Conservation (phyloP, 23 red algal genomes). For the Gracilariopsis chorda region DNA sequence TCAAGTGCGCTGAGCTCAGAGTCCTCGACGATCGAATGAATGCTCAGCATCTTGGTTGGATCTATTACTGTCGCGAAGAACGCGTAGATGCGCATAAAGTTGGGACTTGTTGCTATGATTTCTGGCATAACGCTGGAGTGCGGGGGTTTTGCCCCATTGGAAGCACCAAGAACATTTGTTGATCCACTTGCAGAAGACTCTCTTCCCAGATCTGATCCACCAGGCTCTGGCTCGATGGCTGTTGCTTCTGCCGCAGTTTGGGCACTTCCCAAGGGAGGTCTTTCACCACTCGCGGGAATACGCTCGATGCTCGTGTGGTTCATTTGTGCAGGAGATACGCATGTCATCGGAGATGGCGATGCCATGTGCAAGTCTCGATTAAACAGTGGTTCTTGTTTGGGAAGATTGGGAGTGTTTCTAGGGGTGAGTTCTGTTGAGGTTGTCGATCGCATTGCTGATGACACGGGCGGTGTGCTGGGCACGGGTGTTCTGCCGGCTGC, state of each 20-base stretch:
- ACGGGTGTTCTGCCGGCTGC: background rate
- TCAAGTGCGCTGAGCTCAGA: conserved; percentile 55
- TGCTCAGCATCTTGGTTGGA: conserved; percentile 2
- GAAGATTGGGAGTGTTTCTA: background rate
- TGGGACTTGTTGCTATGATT: conserved; percentile 27
- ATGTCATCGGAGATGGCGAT: background rate
- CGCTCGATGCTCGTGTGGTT: background rate
- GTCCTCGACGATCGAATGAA: background rate
- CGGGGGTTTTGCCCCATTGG: background rate
- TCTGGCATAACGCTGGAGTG: background rate
- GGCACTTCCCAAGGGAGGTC: background rate
- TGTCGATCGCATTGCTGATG: background rate
- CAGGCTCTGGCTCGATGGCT: conserved; percentile 4
- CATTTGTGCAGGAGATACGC: background rate
- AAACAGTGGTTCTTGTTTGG: background rate
- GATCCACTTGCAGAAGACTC: background rate
- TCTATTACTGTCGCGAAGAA: conserved; percentile 79
- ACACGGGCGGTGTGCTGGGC: background rate
- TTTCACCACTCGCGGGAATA: conserved; percentile 16
- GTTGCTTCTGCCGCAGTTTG: background rate
- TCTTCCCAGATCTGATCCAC: background rate
- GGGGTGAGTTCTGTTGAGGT: background rate
- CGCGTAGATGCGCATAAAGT: conserved; percentile 74
- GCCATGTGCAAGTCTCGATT: background rate
- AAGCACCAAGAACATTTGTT: background rate